Evolutionary conservation across 1,284 basidiomycete species (phyloP).

Genomic region (Rhodotorula sp.): DNA sequence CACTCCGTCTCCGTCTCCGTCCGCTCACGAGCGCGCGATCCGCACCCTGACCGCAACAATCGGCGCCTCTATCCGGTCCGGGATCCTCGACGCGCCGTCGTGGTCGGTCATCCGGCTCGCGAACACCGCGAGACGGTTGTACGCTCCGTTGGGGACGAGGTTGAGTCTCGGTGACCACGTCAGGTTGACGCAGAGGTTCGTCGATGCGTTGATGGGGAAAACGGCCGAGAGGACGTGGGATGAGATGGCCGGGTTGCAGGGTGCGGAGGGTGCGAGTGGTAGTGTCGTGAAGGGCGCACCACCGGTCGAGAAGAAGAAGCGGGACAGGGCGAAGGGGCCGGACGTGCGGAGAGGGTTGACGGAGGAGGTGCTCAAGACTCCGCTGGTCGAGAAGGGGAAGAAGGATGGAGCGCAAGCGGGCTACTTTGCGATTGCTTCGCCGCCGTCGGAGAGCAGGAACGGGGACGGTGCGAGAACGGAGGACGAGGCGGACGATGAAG

Average conservation of each 20-base stretch:
- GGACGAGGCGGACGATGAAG: slow-evolving; percentile 4
- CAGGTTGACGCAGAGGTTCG: slow-evolving; percentile 61
- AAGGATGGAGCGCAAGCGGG: neutral
- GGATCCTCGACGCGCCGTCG: slow-evolving; percentile 74
- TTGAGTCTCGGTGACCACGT: slow-evolving; percentile 79
- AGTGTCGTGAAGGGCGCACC: too few species aligned
- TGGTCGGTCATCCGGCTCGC: slow-evolving; percentile 72
- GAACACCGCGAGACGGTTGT: slow-evolving; percentile 71
- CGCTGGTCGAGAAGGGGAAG: slow-evolving; percentile 20
- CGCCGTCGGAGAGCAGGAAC: too few species aligned
- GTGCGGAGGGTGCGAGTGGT: neutral
- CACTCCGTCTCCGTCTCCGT: neutral
- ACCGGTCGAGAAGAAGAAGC: neutral
- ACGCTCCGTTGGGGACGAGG: slow-evolving; percentile 73
- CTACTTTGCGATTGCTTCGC: slow-evolving; percentile 23
- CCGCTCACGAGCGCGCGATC: slow-evolving; percentile 51
- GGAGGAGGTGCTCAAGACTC: slow-evolving; percentile 27
- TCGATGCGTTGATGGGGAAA: slow-evolving; percentile 60
- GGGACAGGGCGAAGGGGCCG: neutral
- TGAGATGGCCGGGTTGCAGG: neutral
- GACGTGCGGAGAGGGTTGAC: slow-evolving; percentile 5
- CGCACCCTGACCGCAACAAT: slow-evolving; percentile 63
- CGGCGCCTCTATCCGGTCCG: slow-evolving; percentile 65
- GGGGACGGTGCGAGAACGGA: neutral
- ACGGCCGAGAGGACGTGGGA: slow-evolving; percentile 25